These are phyloP conservation scores for Aspergillus fumigatus DNA, from an alignment of 2,329 filamentous ascomycete genomes.

Conservation along the genomic window DNA sequence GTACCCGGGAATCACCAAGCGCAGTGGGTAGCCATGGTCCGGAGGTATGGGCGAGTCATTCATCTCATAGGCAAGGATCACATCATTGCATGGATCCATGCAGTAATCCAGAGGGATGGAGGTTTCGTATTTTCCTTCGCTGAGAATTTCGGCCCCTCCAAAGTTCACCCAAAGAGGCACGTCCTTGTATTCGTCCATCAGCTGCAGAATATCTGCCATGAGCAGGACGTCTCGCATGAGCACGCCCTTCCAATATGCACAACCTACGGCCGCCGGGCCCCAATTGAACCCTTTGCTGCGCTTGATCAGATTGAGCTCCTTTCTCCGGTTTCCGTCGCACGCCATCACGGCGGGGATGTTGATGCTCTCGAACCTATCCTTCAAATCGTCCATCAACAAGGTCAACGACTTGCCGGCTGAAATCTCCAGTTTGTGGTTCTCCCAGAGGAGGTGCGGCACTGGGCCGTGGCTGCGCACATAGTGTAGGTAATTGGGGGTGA, in stretches of 20 bases:
- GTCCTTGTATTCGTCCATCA: conserved; percentile 6
- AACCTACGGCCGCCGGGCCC: conserved; percentile 44
- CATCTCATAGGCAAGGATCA: conserved; percentile 44
- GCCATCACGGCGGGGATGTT: conserved; percentile 48
- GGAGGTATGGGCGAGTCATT: conserved; percentile 38
- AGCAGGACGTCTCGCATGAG: conserved; percentile 44
- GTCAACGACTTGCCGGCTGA: conserved; percentile 32
- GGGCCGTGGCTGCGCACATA: conserved; percentile 53
- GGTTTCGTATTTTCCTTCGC: conserved; percentile 47
- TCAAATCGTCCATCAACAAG: conserved; percentile 45
- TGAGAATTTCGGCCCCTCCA: conserved; percentile 46
- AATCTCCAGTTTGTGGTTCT: conserved; percentile 47
- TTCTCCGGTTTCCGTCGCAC: conserved; percentile 49
- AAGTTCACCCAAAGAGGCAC: conserved; percentile 46
- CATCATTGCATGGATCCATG: conserved; percentile 46
- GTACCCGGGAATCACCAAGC: conserved; percentile 41
- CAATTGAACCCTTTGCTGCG: conserved; percentile 49
- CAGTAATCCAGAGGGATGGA: conserved; percentile 47
- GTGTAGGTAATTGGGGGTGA: conserved; percentile 49
- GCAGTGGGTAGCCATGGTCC: conserved; percentile 42
- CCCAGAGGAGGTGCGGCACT: conserved; percentile 49
- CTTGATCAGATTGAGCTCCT: conserved; percentile 49
- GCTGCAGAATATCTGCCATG: conserved; percentile 34
- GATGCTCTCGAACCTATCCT: conserved; percentile 40
- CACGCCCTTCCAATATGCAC: conserved; percentile 50